Evolutionary conservation across 306 rosid genomes (phyloP), one percentile per base, ranked within the genome.

Genomic region (Vicia faba): DNA sequence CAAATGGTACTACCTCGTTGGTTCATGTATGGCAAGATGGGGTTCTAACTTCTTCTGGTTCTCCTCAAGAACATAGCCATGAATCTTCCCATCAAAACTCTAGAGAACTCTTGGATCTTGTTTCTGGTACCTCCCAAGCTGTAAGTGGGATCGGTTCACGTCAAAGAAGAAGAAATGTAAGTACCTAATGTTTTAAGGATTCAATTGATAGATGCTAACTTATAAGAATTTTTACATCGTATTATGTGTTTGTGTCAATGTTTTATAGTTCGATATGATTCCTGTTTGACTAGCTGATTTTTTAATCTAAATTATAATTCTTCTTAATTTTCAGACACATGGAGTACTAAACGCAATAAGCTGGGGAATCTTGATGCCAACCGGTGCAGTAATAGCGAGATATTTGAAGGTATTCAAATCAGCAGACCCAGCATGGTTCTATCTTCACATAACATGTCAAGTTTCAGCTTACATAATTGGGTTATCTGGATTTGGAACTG

Each of bases 351-450:
- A 88, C 64, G 88, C 84, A 3, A 75, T 88, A 48, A 85, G 96
- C 69, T 91, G 97, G 97, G 97, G 97, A 2, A 75, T 83, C 0
- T 58, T 91, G 84, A 59, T 88, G 89, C 96, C 96, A 2, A 28
- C 58, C 4, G 96, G 97, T 45, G 95, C 86, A 11, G 33, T 85
- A 66, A 81, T 86, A 49, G 96, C 96, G 28, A 85, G 97, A 69
- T 86, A 91, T 75, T 58, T 88, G 82, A 91, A 54, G 84, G 85
- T 85, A 41, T 88, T 91, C 81, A 86, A 88, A 73, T 83, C 88
- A 0, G 91, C 92, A 35, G 96, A 86, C 78, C 95, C 99, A 5
- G 92, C 97, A 0, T 88, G 99, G 99, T 89, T 90, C 55, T 88
- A 93, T 76, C 88, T 93, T 54, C 99, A 93, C 33, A 72, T 87